Evolutionary conservation across 306 rosid species (phyloP).

Genomic region (Pyrus communis): DNA sequence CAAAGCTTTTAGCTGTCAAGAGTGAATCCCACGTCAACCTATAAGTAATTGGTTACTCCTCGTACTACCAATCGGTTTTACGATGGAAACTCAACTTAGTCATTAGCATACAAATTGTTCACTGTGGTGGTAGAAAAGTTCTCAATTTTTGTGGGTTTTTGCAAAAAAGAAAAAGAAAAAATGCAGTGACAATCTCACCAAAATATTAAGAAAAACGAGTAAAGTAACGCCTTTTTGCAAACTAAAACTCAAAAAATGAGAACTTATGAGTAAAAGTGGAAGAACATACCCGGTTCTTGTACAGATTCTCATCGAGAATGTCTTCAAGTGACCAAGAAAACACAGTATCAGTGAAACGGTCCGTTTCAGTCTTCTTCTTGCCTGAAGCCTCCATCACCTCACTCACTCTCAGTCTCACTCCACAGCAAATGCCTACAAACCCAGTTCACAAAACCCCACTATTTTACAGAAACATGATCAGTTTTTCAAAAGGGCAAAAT

Average conservation of each 20-base stretch:
- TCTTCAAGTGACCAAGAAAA: constrained; percentile 60
- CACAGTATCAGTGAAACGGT: constrained; percentile 22
- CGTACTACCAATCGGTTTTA: no score
- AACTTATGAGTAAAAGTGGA: neutral
- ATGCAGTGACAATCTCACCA: no score
- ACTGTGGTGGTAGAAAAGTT: no score
- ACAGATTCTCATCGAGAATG: constrained; percentile 36
- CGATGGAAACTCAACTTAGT: no score
- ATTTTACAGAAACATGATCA: neutral
- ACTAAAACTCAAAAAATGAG: neutral
- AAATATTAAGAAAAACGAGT: neutral
- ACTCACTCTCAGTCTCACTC: neutral
- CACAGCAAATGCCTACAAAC: neutral
- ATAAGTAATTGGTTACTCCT: no score
- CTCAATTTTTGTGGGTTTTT: no score
- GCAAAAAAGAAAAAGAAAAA: no score
- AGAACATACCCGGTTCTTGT: constrained; percentile 29
- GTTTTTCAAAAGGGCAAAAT: neutral
- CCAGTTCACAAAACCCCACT: neutral
- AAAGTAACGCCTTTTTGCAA: neutral
- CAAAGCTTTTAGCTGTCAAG: no score
- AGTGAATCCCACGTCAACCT: no score
- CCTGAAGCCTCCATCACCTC: constrained; percentile 26
- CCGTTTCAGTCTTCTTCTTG: neutral
- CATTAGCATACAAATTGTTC: no score